Conservation (phyloP, 2,329 filamentous ascomycete genomes). For the Penicillium sp. region DNA sequence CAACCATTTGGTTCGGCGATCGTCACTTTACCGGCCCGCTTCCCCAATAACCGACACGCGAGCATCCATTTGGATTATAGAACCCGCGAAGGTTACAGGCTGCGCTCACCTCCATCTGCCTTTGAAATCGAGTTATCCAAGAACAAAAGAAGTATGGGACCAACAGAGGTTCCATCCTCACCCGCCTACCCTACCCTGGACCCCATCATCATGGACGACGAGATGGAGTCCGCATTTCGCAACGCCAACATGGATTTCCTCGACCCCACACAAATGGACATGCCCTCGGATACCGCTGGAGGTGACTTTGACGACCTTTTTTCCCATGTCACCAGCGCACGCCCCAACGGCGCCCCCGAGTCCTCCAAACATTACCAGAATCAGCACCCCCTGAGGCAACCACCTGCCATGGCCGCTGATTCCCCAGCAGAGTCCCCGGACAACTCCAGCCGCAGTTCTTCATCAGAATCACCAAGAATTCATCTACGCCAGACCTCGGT, state of each 20-base stretch:
- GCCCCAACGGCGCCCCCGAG: slow-evolving; percentile 27
- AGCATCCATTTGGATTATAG: slow-evolving; percentile 1
- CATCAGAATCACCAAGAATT: slow-evolving; percentile 42
- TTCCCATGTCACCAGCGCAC: slow-evolving; percentile 32
- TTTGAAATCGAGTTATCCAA: slow-evolving; percentile 2
- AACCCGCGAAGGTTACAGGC: slow-evolving; percentile 9
- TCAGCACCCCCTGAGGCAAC: slow-evolving; percentile 34
- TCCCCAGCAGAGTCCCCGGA: slow-evolving; percentile 47
- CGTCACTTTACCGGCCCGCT: not conserved
- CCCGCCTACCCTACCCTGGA: slow-evolving; percentile 39
- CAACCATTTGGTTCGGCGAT: not conserved
- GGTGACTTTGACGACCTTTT: slow-evolving; percentile 46
- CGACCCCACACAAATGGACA: slow-evolving; percentile 37
- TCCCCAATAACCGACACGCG: slow-evolving; percentile 14
- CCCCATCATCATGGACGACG: slow-evolving; percentile 43
- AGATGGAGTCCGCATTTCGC: slow-evolving; percentile 42
- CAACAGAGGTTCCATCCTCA: slow-evolving; percentile 34
- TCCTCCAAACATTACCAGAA: slow-evolving; percentile 32
- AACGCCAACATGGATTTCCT: slow-evolving; percentile 46
- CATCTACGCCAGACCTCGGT: slow-evolving; percentile 43
- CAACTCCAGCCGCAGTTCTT: slow-evolving; percentile 44
- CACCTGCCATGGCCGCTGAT: slow-evolving; percentile 34
- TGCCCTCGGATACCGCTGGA: slow-evolving; percentile 36
- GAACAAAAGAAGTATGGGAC: slow-evolving; percentile 35
- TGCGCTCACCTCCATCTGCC: slow-evolving; percentile 7